These are phyloP conservation scores for Fraxinus excelsior DNA, from an alignment of 257 asterid genomes.

Conservation along the genomic window DNA sequence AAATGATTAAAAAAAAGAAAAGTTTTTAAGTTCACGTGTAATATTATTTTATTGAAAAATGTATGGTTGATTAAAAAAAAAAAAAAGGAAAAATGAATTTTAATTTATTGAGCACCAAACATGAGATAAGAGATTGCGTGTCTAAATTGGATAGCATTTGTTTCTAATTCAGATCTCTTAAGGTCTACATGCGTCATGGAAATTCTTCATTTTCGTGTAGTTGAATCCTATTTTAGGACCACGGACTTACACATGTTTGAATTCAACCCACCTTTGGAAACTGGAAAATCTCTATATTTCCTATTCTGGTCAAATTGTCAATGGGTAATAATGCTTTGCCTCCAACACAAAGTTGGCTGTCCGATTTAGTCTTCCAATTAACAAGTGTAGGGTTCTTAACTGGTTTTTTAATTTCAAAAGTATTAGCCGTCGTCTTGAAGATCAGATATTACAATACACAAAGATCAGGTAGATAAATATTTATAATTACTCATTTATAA, in stretches of 20 bases:
- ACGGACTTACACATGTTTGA: conserved; percentile 19
- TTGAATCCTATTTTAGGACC: conserved; percentile 15
- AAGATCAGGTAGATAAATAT: too few species aligned
- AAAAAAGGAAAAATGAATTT: too few species aligned
- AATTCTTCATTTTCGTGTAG: background rate
- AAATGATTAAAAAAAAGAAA: too few species aligned
- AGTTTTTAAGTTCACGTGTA: too few species aligned
- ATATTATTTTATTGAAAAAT: too few species aligned
- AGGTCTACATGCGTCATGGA: conserved; percentile 6
- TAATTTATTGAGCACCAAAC: too few species aligned
- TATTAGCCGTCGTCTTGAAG: too few species aligned
- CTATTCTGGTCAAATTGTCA: background rate
- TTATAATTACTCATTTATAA: too few species aligned
- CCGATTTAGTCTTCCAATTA: background rate
- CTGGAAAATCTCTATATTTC: background rate
- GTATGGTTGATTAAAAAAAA: too few species aligned
- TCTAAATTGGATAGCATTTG: conserved; percentile 35
- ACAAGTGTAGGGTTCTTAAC: background rate
- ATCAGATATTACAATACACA: too few species aligned
- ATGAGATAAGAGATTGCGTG: conserved; percentile 12
- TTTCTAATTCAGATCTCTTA: background rate
- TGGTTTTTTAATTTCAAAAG: background rate
- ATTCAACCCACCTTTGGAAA: conserved; percentile 16
- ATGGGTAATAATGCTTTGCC: background rate
- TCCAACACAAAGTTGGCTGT: background rate